Evolutionary conservation across 805 yeast genomes (phyloP).

Genomic region (Wickerhamiella sergipiensis): DNA sequence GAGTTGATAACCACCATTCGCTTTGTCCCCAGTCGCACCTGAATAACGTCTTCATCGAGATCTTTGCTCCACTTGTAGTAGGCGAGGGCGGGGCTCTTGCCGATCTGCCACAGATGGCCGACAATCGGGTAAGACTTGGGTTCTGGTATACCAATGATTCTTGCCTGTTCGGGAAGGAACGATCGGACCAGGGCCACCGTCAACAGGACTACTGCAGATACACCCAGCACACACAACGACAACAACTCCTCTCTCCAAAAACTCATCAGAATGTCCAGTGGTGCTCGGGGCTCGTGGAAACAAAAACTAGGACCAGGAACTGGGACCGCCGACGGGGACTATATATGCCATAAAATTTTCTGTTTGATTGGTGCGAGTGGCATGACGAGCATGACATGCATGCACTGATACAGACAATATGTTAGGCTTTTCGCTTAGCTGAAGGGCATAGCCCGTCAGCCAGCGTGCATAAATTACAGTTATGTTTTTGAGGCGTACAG

Average conservation of each 20-base stretch:
- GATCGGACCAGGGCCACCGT: not conserved
- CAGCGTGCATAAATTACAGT: constrained; percentile 58
- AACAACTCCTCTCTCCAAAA: not conserved
- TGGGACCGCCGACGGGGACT: too few species aligned
- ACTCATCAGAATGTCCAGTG: not conserved
- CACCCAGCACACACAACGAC: not conserved
- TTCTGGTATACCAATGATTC: not conserved
- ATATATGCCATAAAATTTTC: not conserved
- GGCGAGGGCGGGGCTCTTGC: constrained; percentile 35
- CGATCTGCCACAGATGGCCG: constrained; percentile 36
- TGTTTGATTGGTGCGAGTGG: too few species aligned
- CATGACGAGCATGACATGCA: not conserved
- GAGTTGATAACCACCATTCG: constrained; percentile 45
- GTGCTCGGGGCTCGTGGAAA: too few species aligned
- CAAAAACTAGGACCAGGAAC: not conserved
- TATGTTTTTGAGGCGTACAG: constrained; percentile 54
- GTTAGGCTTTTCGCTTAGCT: not conserved
- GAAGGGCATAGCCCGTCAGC: constrained; percentile 21
- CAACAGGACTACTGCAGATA: not conserved
- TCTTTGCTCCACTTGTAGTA: constrained; percentile 33
- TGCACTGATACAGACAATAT: not conserved
- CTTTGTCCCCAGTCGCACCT: constrained; percentile 39
- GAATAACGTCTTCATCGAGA: constrained; percentile 35
- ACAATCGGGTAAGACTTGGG: constrained; percentile 35
- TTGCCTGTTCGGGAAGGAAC: not conserved